Evolutionary conservation across 371 early-diverging fungal genomes (phyloP).

Genomic region (Fennellomyces sp.): DNA sequence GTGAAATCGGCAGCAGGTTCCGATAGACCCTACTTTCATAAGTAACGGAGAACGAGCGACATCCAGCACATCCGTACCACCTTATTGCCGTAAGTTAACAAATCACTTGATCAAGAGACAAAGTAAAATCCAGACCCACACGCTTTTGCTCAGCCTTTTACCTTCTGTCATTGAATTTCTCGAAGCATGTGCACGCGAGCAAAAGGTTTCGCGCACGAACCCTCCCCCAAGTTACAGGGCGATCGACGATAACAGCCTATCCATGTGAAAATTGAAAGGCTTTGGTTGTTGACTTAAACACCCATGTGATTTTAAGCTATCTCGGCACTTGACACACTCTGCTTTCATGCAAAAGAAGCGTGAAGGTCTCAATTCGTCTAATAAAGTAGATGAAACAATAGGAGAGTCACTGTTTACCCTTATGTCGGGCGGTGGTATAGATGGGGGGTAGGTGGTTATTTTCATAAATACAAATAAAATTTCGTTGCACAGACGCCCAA

Average conservation of each 20-base stretch:
- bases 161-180: background rate
- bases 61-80: too few species aligned
- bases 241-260: slow-evolving; percentile 2
- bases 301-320: slow-evolving; percentile 4
- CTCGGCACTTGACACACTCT: too few species aligned
- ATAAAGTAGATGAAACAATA: too few species aligned
- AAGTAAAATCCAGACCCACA: background rate
- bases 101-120: background rate
- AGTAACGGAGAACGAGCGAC: too few species aligned
- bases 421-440: background rate
- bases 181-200: background rate
- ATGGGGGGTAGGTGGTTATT: background rate
- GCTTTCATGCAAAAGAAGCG: too few species aligned
- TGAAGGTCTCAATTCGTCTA: too few species aligned
- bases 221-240: background rate
- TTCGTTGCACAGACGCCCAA: background rate
- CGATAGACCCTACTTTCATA: too few species aligned
- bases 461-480: background rate
- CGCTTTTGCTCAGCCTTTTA: too few species aligned
- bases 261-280: background rate
- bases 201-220: background rate
- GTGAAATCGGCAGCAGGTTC: background rate
- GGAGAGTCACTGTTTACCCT: too few species aligned
- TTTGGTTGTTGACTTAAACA: background rate
- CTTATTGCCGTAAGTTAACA: background rate